These are phyloP conservation scores for Lachnellula hyalina DNA, from an alignment of 2,329 filamentous ascomycete genomes.

Conservation along the genomic window DNA sequence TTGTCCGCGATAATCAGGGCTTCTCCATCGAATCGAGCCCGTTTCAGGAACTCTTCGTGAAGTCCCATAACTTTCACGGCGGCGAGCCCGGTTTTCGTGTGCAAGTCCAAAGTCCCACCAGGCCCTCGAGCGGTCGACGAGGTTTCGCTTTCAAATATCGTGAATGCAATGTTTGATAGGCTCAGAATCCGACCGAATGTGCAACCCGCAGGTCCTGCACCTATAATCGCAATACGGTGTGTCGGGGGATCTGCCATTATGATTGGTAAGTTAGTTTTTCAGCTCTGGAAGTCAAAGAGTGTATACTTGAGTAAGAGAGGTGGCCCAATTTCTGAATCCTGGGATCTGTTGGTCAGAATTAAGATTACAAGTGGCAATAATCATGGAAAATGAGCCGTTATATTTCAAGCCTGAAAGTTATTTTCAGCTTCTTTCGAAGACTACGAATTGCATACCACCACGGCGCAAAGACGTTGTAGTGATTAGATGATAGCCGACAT, in stretches of 20 bases:
- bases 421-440: no score
- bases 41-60: slow-evolving; percentile 37
- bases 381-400: no score
- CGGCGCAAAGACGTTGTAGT: no score
- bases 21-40: slow-evolving; percentile 26
- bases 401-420: no score
- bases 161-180: slow-evolving; percentile 3
- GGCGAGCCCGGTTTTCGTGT: slow-evolving; percentile 39
- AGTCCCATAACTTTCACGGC: slow-evolving; percentile 42
- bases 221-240: slow-evolving; percentile 16
- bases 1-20: slow-evolving; percentile 36
- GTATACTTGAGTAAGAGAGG: no score
- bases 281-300: not conserved
- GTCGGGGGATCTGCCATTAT: not conserved
- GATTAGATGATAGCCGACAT: no score
- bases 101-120: slow-evolving; percentile 46
- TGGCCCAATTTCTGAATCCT: no score
- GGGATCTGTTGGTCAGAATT: no score
- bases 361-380: no score
- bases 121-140: slow-evolving; percentile 9
- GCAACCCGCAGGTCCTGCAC: slow-evolving; percentile 17
- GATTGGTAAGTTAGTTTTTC: not conserved
- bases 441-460: no score
- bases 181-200: slow-evolving; percentile 16
- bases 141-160: slow-evolving; percentile 15